Conservation (phyloP, 78 protist species). For the Dictyostelium firmibasis region DNA sequence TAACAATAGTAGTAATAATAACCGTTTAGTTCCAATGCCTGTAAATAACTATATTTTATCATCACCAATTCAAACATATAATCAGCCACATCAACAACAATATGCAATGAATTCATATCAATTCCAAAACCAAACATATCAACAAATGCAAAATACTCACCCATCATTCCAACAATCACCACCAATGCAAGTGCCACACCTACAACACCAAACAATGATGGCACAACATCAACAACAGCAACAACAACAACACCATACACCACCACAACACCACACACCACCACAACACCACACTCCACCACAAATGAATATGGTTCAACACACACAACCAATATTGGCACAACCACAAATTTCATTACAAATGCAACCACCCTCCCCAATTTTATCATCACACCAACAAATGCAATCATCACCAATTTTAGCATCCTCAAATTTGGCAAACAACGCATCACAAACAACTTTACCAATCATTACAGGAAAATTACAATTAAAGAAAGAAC, state of each 20-base stretch:
- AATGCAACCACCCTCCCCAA: not conserved
- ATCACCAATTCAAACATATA: constrained; percentile 1
- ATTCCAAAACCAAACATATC: not conserved
- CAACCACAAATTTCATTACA: not conserved
- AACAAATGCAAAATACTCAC: not conserved
- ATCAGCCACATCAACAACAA: not conserved
- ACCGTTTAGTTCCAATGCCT: constrained; percentile 1
- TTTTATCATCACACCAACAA: not conserved
- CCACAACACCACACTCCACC: not conserved
- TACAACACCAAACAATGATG: not conserved
- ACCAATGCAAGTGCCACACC: not conserved
- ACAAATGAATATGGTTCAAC: not conserved
- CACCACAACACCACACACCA: not conserved
- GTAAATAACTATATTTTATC: not conserved
- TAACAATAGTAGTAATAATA: not conserved
- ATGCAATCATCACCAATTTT: not conserved
- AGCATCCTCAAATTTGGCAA: not conserved
- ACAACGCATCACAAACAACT: not conserved
- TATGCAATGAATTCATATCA: not conserved
- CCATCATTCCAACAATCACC: constrained; percentile 8
- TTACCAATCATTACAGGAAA: constrained; percentile 5
- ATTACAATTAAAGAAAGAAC: not conserved
- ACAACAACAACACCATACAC: not conserved
- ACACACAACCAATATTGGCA: not conserved
- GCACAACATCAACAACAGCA: no score